Percentiles rank a stretch among this genome's conserved stretches.
These are phyloP conservation scores for Oldenlandia corymbosa DNA, from an alignment of 257 asterid species.

Conservation along the genomic window DNA sequence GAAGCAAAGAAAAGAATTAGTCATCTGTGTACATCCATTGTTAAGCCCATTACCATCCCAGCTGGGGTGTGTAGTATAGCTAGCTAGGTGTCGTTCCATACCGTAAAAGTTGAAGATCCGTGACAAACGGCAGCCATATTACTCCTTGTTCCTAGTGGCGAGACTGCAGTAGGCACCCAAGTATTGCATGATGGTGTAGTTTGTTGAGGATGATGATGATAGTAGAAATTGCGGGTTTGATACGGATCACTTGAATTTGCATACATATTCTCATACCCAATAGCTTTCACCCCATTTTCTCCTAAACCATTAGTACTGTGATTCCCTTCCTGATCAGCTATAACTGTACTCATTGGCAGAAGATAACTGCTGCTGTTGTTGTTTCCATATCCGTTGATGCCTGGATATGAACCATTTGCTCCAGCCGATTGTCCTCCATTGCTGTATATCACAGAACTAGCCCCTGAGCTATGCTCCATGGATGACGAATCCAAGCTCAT, in stretches of 20 bases:
- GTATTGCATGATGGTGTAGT: slow-evolving; percentile 19
- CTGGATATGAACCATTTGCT: no score
- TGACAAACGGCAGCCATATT: slow-evolving; percentile 28
- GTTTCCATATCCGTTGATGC: slow-evolving; percentile 15
- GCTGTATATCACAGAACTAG: slow-evolving; percentile 16
- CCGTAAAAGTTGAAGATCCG: slow-evolving; percentile 50
- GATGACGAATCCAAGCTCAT: slow-evolving; percentile 44
- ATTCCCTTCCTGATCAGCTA: slow-evolving; percentile 23
- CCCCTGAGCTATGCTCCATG: slow-evolving; percentile 32
- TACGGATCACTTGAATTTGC: slow-evolving; percentile 15
- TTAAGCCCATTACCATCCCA: neutral
- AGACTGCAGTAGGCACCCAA: slow-evolving; percentile 42
- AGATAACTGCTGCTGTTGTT: slow-evolving; percentile 20
- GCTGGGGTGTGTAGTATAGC: no score
- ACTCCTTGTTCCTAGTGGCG: slow-evolving; percentile 34
- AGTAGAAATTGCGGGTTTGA: slow-evolving; percentile 30
- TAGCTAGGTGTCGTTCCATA: slow-evolving; percentile 59
- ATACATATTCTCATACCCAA: slow-evolving; percentile 32
- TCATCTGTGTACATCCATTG: slow-evolving; percentile 29
- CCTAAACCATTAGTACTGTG: slow-evolving; percentile 25
- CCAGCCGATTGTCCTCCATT: neutral
- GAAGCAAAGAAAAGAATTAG: slow-evolving; percentile 20
- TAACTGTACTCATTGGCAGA: slow-evolving; percentile 26
- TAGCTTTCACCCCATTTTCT: slow-evolving; percentile 23
- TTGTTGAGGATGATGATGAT: slow-evolving; percentile 30